These are phyloP conservation scores for Aspergillus niger DNA, from an alignment of 2,329 filamentous ascomycete species.

Conservation along the genomic window DNA sequence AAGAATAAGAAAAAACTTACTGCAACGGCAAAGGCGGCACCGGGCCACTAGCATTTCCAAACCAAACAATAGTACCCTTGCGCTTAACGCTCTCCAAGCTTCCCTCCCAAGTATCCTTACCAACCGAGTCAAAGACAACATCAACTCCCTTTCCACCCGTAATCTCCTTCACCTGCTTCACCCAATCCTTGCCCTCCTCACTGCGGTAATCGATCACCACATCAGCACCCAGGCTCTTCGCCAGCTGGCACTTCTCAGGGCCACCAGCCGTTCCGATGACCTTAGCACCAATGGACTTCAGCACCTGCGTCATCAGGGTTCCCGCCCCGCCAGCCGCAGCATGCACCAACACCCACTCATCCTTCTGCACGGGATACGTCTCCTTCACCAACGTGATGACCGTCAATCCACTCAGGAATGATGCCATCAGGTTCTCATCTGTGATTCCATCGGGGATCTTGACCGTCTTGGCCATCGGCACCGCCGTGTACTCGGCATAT, in stretches of 20 bases:
- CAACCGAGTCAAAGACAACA: slow-evolving; percentile 84
- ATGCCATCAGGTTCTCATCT: slow-evolving; percentile 66
- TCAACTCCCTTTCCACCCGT: slow-evolving; percentile 72
- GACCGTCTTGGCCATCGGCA: slow-evolving; percentile 56
- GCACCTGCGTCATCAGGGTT: slow-evolving; percentile 71
- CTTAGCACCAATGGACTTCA: slow-evolving; percentile 70
- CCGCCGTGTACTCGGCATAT: slow-evolving; percentile 63
- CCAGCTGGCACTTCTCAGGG: slow-evolving; percentile 69
- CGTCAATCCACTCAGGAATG: slow-evolving; percentile 79
- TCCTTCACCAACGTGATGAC: slow-evolving; percentile 78
- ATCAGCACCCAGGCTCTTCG: slow-evolving; percentile 67
- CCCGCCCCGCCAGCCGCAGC: slow-evolving; percentile 84
- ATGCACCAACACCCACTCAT: slow-evolving; percentile 81
- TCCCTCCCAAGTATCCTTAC: slow-evolving; percentile 79
- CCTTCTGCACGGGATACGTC: slow-evolving; percentile 68
- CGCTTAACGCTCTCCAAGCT: slow-evolving; percentile 71
- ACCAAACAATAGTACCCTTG: slow-evolving; percentile 76
- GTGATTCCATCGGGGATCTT: slow-evolving; percentile 65
- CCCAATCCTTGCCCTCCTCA: slow-evolving; percentile 75
- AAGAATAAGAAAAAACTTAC: slow-evolving; percentile 51
- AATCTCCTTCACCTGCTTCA: slow-evolving; percentile 81
- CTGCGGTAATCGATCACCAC: slow-evolving; percentile 78
- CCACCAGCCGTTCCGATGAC: slow-evolving; percentile 79
- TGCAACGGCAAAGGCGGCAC: slow-evolving; percentile 68
- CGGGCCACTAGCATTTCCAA: slow-evolving; percentile 79